Evolutionary conservation across 2,329 filamentous ascomycete species (phyloP), one percentile per base, ranked within the genome.

Genomic region (Clarireedia sp.): DNA sequence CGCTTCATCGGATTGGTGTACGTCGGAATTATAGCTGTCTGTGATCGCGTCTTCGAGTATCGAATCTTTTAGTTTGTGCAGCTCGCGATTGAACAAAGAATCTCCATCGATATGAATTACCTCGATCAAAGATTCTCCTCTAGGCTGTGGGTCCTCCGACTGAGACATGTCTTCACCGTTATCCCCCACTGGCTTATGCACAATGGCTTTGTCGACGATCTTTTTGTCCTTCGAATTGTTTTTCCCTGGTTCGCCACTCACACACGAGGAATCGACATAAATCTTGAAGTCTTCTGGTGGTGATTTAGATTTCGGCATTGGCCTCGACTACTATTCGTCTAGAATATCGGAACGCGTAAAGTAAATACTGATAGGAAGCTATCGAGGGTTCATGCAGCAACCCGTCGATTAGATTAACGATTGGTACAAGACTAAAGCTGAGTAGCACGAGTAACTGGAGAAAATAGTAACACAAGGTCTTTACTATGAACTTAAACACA

Each of bases 251-350:
- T 21, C 19, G 12, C 67, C 57, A 19, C 60, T 62, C 41, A 67
- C 48, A 48, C 63, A 64, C 16, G 64, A 67, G 14, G 56, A 51
- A 51, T 68, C 66, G 29, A 68, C 64, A 53, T 68, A 65, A 43
- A 68, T 67, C 43, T 61, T 58, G 56, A 67, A 68, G 36, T 63
- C 60, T 26, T 58, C 47, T 17, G 48, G 58, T 37, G 45, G 52
- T 36, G 61, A 56, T 41, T 57, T 57, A 23, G 60, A 50, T 56
- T 63, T 65, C 38, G 58, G 48, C 63, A 66, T 66, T 54, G 37
- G 40, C 17, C 36, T 49, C 24, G 45, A 49, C 17, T 41, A 8
- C 19, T 52, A 12, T 16, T 45, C 53, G 50, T 43, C 16, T 47
- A 47, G 19, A 48, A 19, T 2, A 14, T 17, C 24, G 44, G 21